Conservation (phyloP, 1,139 yeast species). For the Geotrichum candidum region DNA sequence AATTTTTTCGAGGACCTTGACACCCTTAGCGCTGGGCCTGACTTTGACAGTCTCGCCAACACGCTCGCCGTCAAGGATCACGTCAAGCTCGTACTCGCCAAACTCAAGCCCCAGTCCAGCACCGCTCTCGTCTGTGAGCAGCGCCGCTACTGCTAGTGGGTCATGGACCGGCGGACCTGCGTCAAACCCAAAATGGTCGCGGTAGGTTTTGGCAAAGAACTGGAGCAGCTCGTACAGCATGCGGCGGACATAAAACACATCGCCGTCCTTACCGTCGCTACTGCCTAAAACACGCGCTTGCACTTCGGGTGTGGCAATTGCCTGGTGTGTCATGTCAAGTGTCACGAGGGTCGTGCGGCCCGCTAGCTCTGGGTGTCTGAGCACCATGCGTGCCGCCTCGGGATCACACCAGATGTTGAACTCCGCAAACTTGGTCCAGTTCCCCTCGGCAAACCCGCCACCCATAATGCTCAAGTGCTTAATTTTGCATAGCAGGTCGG, state of each 20-base stretch:
- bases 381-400: constrained; percentile 56
- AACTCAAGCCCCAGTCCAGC: constrained; percentile 24
- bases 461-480: constrained; percentile 66
- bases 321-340: constrained; percentile 65
- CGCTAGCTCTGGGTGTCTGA: constrained; percentile 41
- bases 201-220: constrained; percentile 49
- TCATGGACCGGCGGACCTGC: constrained; percentile 80
- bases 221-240: constrained; percentile 53
- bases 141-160: constrained; percentile 62
- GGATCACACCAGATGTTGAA: constrained; percentile 77
- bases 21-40: constrained; percentile 38
- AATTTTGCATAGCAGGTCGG: constrained; percentile 45
- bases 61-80: constrained; percentile 35
- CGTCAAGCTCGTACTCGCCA: constrained; percentile 36
- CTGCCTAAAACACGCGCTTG: constrained; percentile 26
- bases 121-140: constrained; percentile 42
- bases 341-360: constrained; percentile 55
- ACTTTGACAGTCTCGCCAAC: constrained; percentile 26
- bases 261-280: neutral
- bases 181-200: constrained; percentile 37
- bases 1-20: constrained; percentile 42
- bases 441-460: constrained; percentile 44
- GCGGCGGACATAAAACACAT: constrained; percentile 34
- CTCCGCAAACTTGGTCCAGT: constrained; percentile 59
- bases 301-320: constrained; percentile 49